Evolutionary conservation across 768 basidiomycete species (phyloP), one percentile per base, ranked within the genome.

Genomic region (Tephrocybe sp.): DNA sequence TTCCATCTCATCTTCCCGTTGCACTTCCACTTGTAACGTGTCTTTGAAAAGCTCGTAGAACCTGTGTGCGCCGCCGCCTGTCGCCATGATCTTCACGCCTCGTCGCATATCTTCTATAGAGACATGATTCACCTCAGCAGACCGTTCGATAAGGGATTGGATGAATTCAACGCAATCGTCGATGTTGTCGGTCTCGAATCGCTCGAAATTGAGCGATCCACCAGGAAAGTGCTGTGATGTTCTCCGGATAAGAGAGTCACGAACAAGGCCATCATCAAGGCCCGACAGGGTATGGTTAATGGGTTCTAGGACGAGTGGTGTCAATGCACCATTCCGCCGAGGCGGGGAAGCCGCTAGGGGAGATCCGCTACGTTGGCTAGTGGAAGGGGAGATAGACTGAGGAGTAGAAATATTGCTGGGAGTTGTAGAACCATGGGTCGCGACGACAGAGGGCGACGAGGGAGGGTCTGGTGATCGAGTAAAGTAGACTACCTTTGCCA

Each of bases 401-500:
- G 79, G 70, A 54, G 77, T 63, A 51, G 72, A 77, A 39, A 79
- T 61, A 50, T 68, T 70, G 62, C 74, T 77, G 16, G 68, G 68
- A 50, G 75, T 73, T 50, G 73, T 76, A 35, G 78, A 82, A 13
- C 83, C 85, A 17, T 68, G 69, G 11, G 85, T 84, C 0, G 87
- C 83, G 51, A 65, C 73, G 36, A 84, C 63, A 11, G 87, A 84
- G 6, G 91, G 88, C 6, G 91, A 88, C 26, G 83, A 75, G n/a
- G 87, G 87, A 3, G 88, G 87, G 49, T 89, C 86, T 3, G 89
- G 85, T 7, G 94, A 93, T 43, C 97, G 88, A 39, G 96, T 98
- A 69, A 98, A 98, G 72, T 98, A 99, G 60, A 97, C 92, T 45
- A 99, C 91, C 69, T 99, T 99, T 54, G 95, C 96, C 12, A 99